Percentiles rank a stretch among this genome's conserved stretches.
These are phyloP conservation scores for Elongisporangium anandrum DNA, from an alignment of 352 stramenopile genomes.

Conservation along the genomic window DNA sequence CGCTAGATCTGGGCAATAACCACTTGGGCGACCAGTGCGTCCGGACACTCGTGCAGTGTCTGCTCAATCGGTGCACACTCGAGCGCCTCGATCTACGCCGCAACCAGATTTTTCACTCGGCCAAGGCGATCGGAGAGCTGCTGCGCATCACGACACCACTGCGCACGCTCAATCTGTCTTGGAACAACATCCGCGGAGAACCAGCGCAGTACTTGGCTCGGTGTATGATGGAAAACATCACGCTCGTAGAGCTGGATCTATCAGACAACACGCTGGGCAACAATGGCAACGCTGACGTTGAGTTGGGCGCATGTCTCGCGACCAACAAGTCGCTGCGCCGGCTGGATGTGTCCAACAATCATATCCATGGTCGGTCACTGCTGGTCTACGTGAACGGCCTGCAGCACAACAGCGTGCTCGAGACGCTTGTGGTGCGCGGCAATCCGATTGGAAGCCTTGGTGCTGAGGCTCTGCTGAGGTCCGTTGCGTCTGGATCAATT, in stretches of 20 bases:
- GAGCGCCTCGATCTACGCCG: slow-evolving; percentile 51
- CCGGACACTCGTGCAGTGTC: slow-evolving; percentile 44
- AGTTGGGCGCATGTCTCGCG: slow-evolving; percentile 54
- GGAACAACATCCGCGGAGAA: slow-evolving; percentile 73
- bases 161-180: slow-evolving; percentile 55
- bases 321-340: slow-evolving; percentile 58
- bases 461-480: slow-evolving; percentile 51
- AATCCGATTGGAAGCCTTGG: slow-evolving; percentile 67
- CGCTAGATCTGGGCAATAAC: slow-evolving; percentile 69
- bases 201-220: slow-evolving; percentile 53
- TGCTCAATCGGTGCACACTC: slow-evolving; percentile 66
- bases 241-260: slow-evolving; percentile 56
- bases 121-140: slow-evolving; percentile 49
- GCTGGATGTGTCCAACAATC: slow-evolving; percentile 67
- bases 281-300: slow-evolving; percentile 54
- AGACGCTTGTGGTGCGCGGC: slow-evolving; percentile 48
- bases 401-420: slow-evolving; percentile 48
- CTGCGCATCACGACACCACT: slow-evolving; percentile 60
- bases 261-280: slow-evolving; percentile 72
- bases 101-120: slow-evolving; percentile 66
- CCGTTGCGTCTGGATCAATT: slow-evolving; percentile 38
- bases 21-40: slow-evolving; percentile 64
- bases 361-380: slow-evolving; percentile 53
- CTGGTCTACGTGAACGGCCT: slow-evolving; percentile 60
- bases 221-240: slow-evolving; percentile 73